Base-by-base conservation (phyloP, 2,329 filamentous ascomycete genomes). In the Trichoderma lentiforme region DNA sequence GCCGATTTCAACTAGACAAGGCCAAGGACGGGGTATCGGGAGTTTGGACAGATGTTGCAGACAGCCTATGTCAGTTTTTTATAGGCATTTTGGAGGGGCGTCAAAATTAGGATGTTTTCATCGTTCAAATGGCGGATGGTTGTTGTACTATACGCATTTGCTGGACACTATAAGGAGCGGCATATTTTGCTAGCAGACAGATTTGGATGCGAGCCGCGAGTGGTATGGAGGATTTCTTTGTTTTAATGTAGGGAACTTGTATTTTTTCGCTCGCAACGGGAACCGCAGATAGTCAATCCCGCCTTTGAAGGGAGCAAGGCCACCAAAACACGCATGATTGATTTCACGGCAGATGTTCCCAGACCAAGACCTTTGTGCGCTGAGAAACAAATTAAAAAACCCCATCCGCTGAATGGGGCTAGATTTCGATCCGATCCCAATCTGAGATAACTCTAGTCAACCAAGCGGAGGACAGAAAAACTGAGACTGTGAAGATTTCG, bases 1-100 rank as follows among this genome's bases (percentile, higher is more conserved):
- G 86, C 85, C 7, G 80, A 83, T 61, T 90, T 89, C 77, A 82
- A 89, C 79, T 88, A 82, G 73, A 60, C 24, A 24, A 24, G 43
- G n/a, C 32, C 11, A 21, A n/a, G 21, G 39, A 26, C 24, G 51
- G 51, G 32, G 11, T 24, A 24, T 8, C 28, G 24, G 51, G 24
- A 30, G 26, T 34, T 51, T 56, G 30, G 36, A 36, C 28, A 72
- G 66, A 21, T 61, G 61, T 67, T 61, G 61, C 30, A 30, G 66
- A 39, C 47, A 15, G 66, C 36, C 53, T 39, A 61, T 39, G 34
- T 32, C n/a, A 24, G 43, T 26, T 65, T 60, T 36, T 69, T 21
- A 64, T 32, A 57, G 71, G 66, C 43, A 68, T 65, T 72, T 70
- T 51, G 61, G 43, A 51, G 57, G 51, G 53, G 71, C 67, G 71